Evolutionary conservation across 129 eudicot species (phyloP), one percentile per base, ranked within the genome.

Genomic region (Smallanthus sonchifolius): DNA sequence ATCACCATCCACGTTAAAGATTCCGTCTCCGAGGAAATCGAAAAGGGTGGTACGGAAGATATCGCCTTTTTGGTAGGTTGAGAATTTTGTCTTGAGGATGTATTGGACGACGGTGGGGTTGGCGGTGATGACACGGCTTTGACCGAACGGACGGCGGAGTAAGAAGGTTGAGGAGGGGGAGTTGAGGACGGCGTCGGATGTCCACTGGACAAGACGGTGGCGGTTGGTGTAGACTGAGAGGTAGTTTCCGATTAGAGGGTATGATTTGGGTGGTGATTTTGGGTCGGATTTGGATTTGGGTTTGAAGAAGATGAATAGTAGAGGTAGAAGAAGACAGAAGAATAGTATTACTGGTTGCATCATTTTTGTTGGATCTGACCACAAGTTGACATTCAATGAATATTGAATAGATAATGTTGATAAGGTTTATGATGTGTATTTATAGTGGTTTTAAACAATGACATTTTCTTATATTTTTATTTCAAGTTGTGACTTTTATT

Each of bases 11-110:
- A 16, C 55, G 55, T 48, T 48, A 15, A 48, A 48, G 17, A 48
- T 48, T 5, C 55, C 55, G 20, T 86, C 74, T 24, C 97, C 97
- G 4, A 91, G 84, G 2, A 91, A 67, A 51, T 91, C 97, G 9
- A 16, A 42, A n/a, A 86, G 77, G 15, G 68, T 40, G 14, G 66
- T 5, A 9, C 67, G 44, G 62, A 65, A 38, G 0, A 65, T 24
- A 0, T 62, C 77, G 0, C 96, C 55, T 15, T 48, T 48, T 48
- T 48, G 55, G 55, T 48, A 48, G 8, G 16, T 48, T 48, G 55
- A 14, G 28, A 86, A 86, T 2, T 78, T 64, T 0, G 89, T 74
- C 17, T 82, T 78, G 76, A 89, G 92, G 1, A 89, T 84, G 75
- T 89, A 88, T 3, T 78, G 86, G 0, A 48, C 55, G 55, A 48